Conservation (phyloP, 352 stramenopile species). For the Phytophthora pseudosyringae region DNA sequence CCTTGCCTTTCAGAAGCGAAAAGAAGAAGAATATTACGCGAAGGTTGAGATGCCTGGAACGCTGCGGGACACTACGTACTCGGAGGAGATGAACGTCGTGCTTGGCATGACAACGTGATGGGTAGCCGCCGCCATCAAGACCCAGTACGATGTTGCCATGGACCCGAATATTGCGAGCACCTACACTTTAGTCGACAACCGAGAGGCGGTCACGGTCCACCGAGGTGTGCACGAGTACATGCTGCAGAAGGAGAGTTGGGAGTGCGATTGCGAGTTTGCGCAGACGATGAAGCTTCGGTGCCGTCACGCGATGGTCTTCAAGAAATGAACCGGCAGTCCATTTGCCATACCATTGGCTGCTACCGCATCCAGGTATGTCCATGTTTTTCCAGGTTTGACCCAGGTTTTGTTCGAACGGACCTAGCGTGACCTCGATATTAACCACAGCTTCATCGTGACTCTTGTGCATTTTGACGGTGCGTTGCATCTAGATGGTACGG, state of each 20-base stretch:
- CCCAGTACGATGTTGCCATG: constrained; percentile 6
- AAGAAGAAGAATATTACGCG: constrained; percentile 5
- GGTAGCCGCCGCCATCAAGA: background rate
- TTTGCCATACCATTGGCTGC: constrained; percentile 18
- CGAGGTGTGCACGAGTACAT: constrained; percentile 6
- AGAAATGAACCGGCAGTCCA: constrained; percentile 4
- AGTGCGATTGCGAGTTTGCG: constrained; percentile 6
- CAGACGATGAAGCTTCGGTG: constrained; percentile 7
- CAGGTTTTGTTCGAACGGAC: background rate
- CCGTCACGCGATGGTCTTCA: constrained; percentile 17
- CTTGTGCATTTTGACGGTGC: background rate
- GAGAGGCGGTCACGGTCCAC: background rate
- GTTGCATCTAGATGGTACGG: background rate
- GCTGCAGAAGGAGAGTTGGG: constrained; percentile 10
- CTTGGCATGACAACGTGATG: constrained; percentile 7
- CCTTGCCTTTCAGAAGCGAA: background rate
- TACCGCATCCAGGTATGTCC: background rate
- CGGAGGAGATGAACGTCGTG: constrained; percentile 2
- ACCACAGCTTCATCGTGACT: background rate
- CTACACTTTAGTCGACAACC: constrained; percentile 1
- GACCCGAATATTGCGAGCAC: background rate
- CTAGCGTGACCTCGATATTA: background rate
- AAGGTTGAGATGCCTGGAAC: background rate
- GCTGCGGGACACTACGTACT: background rate
- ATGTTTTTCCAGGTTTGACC: background rate